Conservation (phyloP, 306 rosid species). For the Rosa lucieae region DNA sequence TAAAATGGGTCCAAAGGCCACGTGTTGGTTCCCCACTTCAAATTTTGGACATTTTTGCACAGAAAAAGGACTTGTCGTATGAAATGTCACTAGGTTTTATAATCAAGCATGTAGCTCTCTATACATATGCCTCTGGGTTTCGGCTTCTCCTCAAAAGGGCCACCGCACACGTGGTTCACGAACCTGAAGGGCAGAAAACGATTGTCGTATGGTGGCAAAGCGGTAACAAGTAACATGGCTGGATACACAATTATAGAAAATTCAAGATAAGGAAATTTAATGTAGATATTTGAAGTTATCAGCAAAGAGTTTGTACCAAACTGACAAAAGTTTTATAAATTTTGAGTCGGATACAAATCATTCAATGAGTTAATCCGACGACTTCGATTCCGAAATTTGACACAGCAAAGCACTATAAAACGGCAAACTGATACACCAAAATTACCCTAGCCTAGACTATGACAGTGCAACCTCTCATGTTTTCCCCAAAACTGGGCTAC, state of each 20-base stretch:
- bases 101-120: background rate
- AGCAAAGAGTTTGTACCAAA: background rate
- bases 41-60: constrained; percentile 28
- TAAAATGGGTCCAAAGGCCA: constrained; percentile 20
- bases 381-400: background rate
- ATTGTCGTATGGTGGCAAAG: constrained; percentile 4
- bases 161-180: constrained; percentile 50
- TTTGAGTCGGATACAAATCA: background rate
- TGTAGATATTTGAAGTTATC: background rate
- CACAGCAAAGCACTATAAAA: background rate
- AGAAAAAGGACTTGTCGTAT: constrained; percentile 22
- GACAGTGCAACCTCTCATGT: constrained; percentile 7
- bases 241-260: constrained; percentile 6
- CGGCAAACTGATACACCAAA: background rate
- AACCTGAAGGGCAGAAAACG: background rate
- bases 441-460: background rate
- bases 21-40: constrained; percentile 37
- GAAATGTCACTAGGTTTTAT: constrained; percentile 17
- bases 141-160: constrained; percentile 11
- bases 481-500: background rate
- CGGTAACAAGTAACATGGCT: constrained; percentile 16
- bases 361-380: background rate
- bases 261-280: constrained; percentile 3
- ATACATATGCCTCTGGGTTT: background rate
- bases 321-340: background rate